A percentile compares a stretch with the other conserved stretches of the same genome.
Evolutionary conservation across 345 rosid genomes (phyloP).

Genomic region (Excoecaria agallocha): DNA sequence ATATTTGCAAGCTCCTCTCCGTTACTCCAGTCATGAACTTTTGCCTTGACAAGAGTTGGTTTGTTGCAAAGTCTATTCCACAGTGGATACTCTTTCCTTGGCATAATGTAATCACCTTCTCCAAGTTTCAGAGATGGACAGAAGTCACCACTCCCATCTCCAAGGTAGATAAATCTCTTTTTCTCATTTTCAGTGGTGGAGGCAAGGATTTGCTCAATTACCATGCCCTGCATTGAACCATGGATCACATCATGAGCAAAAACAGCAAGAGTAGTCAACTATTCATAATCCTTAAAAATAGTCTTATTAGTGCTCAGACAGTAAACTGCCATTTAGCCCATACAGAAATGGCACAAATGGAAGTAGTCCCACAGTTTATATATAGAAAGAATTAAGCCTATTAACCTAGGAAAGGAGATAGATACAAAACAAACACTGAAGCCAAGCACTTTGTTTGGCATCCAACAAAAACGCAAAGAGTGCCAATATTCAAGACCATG

Average conservation of each 20-base stretch:
- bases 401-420: neutral
- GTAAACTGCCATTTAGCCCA: neutral
- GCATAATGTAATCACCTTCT: conserved; percentile 62
- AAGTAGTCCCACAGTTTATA: neutral
- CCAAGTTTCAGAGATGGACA: conserved; percentile 69
- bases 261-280: neutral
- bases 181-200: conserved; percentile 25
- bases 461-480: too few species aligned
- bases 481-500: too few species aligned
- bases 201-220: conserved; percentile 47
- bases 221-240: conserved; percentile 49
- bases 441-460: too few species aligned
- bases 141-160: conserved; percentile 84
- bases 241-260: neutral
- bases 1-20: conserved; percentile 55
- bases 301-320: neutral
- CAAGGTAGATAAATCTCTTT: conserved; percentile 58
- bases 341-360: neutral
- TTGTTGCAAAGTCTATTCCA: conserved; percentile 46
- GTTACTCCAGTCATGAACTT: conserved; percentile 62
- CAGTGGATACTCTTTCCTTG: conserved; percentile 65
- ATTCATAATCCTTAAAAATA: neutral
- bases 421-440: too few species aligned
- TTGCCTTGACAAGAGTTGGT: conserved; percentile 52
- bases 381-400: neutral